These are phyloP conservation scores for Teratosphaeria zuluensis DNA, from an alignment of 2,329 filamentous ascomycete species.

Conservation along the genomic window DNA sequence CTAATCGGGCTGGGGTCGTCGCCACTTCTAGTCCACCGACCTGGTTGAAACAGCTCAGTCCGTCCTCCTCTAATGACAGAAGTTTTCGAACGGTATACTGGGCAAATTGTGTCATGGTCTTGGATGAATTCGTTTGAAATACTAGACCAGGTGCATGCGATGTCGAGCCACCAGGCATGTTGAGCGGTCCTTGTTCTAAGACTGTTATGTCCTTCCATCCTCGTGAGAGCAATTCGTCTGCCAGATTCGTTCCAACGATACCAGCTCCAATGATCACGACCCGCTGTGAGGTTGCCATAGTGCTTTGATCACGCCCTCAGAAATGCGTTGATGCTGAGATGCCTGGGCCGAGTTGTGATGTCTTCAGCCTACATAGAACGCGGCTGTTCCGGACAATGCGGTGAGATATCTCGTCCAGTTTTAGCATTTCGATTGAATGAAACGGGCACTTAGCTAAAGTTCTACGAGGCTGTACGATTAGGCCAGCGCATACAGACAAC, in stretches of 20 bases:
- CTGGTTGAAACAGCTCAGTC: constrained; percentile 50
- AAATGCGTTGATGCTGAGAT: background rate
- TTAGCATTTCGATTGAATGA: background rate
- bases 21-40: constrained; percentile 55
- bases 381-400: background rate
- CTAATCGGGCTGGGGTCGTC: constrained; percentile 47
- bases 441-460: background rate
- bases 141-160: constrained; percentile 57
- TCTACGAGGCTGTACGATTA: background rate
- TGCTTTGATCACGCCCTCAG: background rate
- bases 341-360: no score
- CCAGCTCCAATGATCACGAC: constrained; percentile 55
- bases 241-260: constrained; percentile 55
- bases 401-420: background rate
- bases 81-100: constrained; percentile 55
- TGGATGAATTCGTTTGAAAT: constrained; percentile 52
- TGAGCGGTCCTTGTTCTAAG: constrained; percentile 53
- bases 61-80: constrained; percentile 40
- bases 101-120: constrained; percentile 49
- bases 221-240: constrained; percentile 52
- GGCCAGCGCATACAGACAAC: background rate
- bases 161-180: constrained; percentile 55
- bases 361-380: background rate
- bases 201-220: constrained; percentile 57
- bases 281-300: background rate